Evolutionary conservation across 495 filamentous ascomycete genomes (phyloP), one percentile per base, ranked within the genome.

Genomic region (Daldinia vernicosa): DNA sequence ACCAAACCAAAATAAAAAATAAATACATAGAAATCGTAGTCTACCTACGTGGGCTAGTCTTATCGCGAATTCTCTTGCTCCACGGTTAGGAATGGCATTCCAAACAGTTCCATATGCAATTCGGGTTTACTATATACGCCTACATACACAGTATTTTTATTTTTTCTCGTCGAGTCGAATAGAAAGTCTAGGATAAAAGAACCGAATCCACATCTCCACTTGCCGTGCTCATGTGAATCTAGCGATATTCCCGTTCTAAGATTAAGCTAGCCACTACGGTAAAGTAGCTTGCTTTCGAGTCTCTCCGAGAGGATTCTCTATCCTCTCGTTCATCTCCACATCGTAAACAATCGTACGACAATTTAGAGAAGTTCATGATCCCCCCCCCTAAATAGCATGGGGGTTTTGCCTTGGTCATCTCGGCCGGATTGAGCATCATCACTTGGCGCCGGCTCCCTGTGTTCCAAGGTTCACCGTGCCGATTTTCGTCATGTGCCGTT

Each of bases 331-430:
- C 90, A 93, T 77, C 89, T 88, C 5, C 94, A 82, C 71, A 77
- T 94, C 91, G 67, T 94, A 94, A 3, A 94, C 90, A 79, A 47
- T 95, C 92, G 77, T 95, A 92, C 5, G 86, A 85, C 24, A 94
- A 63, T 62, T 50, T 69, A 33, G 57, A 61, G 61, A 66, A 47
- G 57, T 73, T 69, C 70, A 63, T 69, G 66, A 63, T 69, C 12
- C 53, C 33, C 37, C 5, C 70, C 70, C 56, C 66, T 43, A 69
- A 66, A 24, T 17, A 32, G 33, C 62, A 73, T 69, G 66, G 70
- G 70, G 70, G 70, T 45, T 27, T 54, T 26, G 30, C 35, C 52
- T 66, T 73, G 66, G 70, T 66, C 66, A 69, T 69, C 22, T 69
- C 56, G 32, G 11, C 60, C 66, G 56, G 40, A 55, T 66, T 39